Percentiles rank a stretch among this genome's conserved stretches.
Conservation (phyloP, 164 flowering plant species). For the grape (Vitis vinifera) region DNA sequence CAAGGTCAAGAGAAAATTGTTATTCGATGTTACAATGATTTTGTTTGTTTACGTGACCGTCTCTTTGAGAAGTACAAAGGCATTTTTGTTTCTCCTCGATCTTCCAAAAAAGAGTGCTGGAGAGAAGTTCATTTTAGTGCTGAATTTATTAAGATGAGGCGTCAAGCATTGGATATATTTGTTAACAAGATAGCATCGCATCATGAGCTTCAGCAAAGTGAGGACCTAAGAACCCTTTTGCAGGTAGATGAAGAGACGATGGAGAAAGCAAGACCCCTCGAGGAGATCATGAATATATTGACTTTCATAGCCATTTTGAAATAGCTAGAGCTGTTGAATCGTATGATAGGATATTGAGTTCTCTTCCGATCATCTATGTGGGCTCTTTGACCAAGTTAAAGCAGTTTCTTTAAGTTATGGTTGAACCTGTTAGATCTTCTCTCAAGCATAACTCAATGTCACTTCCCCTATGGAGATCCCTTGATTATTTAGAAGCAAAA, state of each 20-base stretch:
- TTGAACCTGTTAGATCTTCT: slow-evolving; percentile 23
- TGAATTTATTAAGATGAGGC: slow-evolving; percentile 97
- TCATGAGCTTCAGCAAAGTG: slow-evolving; percentile 85
- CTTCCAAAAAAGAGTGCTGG: too few relatives aligned
- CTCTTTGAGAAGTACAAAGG: too few relatives aligned
- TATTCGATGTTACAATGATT: too few relatives aligned
- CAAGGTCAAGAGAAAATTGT: too few relatives aligned
- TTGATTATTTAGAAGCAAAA: too few relatives aligned
- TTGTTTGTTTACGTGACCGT: too few relatives aligned
- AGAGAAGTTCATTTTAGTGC: slow-evolving; percentile 53
- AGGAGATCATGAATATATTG: slow-evolving; percentile 96
- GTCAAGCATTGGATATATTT: slow-evolving; percentile 82
- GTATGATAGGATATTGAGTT: slow-evolving; percentile 60
- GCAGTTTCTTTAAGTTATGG: slow-evolving; percentile 79
- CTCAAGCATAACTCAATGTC: slow-evolving; percentile 18
- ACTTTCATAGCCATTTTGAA: slow-evolving; percentile 52
- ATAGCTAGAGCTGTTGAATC: slow-evolving; percentile 64
- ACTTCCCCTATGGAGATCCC: too few relatives aligned
- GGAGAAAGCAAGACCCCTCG: too few relatives aligned
- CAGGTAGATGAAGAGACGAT: slow-evolving; percentile 92
- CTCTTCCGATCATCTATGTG: slow-evolving; percentile 78
- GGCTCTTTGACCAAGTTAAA: slow-evolving; percentile 63
- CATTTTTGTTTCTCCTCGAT: too few relatives aligned
- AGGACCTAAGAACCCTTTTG: slow-evolving; percentile 82
- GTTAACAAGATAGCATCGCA: slow-evolving; percentile 88